These are phyloP conservation scores for Penicillium carneum DNA, from an alignment of 2,329 filamentous ascomycete genomes.

Conservation along the genomic window DNA sequence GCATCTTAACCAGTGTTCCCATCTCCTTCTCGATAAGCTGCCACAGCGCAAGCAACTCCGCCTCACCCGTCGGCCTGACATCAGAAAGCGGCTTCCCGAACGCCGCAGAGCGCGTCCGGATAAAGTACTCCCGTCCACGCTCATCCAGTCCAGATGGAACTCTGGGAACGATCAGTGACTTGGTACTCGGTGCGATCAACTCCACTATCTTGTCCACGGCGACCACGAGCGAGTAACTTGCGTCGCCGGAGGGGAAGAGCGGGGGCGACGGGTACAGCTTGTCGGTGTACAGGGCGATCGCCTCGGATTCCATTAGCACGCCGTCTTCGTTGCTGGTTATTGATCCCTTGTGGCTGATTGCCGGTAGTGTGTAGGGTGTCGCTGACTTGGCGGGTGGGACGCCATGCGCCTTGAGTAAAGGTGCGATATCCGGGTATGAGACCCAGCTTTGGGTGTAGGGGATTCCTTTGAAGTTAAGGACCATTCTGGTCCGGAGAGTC, in stretches of 20 bases:
- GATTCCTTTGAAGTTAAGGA: conserved; percentile 41
- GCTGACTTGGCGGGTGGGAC: conserved; percentile 31
- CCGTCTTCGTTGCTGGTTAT: conserved; percentile 36
- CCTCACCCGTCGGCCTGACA: conserved; percentile 37
- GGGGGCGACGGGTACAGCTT: conserved; percentile 39
- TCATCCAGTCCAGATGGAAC: conserved; percentile 39
- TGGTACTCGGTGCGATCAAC: conserved; percentile 2
- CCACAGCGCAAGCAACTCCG: conserved; percentile 30
- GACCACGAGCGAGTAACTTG: conserved; percentile 43
- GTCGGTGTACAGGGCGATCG: conserved; percentile 45
- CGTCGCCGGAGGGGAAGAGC: conserved; percentile 45
- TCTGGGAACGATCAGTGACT: conserved; percentile 34
- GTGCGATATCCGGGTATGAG: conserved; percentile 40
- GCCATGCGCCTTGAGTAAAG: conserved; percentile 36
- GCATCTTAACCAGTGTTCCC: conserved; percentile 34
- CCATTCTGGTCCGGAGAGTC: conserved; percentile 36
- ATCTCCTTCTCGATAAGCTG: conserved; percentile 33
- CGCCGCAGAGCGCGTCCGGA: conserved; percentile 36
- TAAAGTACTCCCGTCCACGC: conserved; percentile 42
- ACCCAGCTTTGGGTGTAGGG: conserved; percentile 40
- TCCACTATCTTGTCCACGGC: conserved; percentile 29
- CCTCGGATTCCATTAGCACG: conserved; percentile 45
- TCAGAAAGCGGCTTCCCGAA: conserved; percentile 43
- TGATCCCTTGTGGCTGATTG: conserved; percentile 41
- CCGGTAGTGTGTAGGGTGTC: conserved; percentile 44